Evolutionary conservation across 305 asterid species (phyloP).

Genomic region (Fraxinus dipetala): DNA sequence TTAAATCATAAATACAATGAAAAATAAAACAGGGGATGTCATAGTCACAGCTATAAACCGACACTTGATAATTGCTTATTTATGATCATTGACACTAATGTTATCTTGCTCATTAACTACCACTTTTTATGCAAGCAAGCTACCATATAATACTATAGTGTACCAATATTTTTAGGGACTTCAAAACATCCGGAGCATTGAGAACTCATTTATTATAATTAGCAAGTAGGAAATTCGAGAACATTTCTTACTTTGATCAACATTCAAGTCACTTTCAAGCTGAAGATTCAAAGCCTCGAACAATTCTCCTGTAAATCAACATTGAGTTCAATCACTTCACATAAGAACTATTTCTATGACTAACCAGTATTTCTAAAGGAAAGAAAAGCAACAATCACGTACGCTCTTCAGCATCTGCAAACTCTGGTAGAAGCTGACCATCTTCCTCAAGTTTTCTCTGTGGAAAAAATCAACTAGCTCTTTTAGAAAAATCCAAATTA

Average conservation of each 20-base stretch:
- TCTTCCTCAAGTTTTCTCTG: conserved; percentile 73
- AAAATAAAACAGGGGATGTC: neutral
- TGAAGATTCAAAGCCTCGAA: conserved; percentile 68
- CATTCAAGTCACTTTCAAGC: conserved; percentile 73
- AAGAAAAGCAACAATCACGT: conserved; percentile 27
- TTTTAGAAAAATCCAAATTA: conserved; percentile 4
- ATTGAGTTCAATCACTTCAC: conserved; percentile 11
- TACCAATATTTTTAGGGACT: neutral
- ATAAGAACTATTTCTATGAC: neutral
- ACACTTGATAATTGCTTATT: neutral
- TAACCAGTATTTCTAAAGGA: neutral
- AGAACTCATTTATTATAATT: neutral
- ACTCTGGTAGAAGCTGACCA: conserved; percentile 77
- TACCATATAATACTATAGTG: neutral
- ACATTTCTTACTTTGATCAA: conserved; percentile 60
- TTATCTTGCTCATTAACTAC: neutral
- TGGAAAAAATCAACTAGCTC: conserved; percentile 24
- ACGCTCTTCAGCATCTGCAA: conserved; percentile 87
- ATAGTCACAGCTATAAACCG: neutral
- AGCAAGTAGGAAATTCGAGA: conserved; percentile 4
- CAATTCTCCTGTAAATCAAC: conserved; percentile 65
- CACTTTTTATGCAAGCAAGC: neutral
- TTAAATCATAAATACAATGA: neutral
- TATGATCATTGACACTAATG: neutral
- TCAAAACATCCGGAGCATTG: neutral